Evolutionary conservation across 192 early-diverging fungal genomes (phyloP).

Genomic region (Fimicolochytrium jonesii): DNA sequence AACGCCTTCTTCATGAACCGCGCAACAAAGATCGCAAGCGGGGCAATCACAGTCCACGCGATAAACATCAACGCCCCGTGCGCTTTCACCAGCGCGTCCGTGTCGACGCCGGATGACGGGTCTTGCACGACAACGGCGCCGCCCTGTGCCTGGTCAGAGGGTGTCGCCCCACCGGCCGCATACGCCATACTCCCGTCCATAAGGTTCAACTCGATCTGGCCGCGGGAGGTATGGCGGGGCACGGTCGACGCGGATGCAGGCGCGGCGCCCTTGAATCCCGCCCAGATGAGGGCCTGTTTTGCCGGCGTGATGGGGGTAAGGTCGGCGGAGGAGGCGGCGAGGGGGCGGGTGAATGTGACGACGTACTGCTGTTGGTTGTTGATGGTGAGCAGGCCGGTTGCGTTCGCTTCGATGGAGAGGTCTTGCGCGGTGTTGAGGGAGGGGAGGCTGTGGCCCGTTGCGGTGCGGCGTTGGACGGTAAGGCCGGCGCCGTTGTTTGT

Average conservation of each 20-base stretch:
- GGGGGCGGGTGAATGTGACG: constrained; percentile 12
- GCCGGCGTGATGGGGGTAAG: neutral
- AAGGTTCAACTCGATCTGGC: neutral
- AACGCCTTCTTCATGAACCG: constrained; percentile 36
- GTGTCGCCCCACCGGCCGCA: neutral
- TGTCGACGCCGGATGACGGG: neutral
- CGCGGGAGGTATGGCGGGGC: constrained; percentile 4
- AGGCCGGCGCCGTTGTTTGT: neutral
- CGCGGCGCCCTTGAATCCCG: constrained; percentile 5
- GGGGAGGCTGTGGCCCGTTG: constrained; percentile 19
- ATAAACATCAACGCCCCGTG: constrained; percentile 48
- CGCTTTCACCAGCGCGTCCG: neutral
- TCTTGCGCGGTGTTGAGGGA: neutral
- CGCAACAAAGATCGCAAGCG: constrained; percentile 43
- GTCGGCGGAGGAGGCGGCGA: neutral
- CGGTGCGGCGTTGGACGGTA: constrained; percentile 22
- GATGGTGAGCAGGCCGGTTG: neutral
- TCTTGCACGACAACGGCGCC: neutral
- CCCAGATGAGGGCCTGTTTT: constrained; percentile 27
- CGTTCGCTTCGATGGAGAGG: neutral
- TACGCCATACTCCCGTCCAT: constrained; percentile 10
- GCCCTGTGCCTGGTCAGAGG: neutral
- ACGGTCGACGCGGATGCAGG: neutral
- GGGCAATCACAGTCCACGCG: constrained; percentile 39
- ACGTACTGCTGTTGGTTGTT: neutral